These are phyloP conservation scores for Entoloma clypeatum DNA, from an alignment of 1,284 basidiomycete species.

Conservation along the genomic window DNA sequence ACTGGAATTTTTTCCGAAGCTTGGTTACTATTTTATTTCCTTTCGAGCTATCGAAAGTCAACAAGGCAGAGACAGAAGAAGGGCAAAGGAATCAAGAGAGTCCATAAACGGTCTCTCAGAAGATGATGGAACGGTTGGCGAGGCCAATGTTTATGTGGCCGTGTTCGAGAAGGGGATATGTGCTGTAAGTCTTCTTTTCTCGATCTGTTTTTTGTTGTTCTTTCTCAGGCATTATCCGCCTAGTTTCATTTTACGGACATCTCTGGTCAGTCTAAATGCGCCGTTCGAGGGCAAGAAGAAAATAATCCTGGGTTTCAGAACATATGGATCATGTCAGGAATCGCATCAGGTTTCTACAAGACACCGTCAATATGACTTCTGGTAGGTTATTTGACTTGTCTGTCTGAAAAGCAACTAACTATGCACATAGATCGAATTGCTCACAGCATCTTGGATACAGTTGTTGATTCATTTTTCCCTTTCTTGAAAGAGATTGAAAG, in stretches of 20 bases:
- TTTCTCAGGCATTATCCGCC: constrained; percentile 1
- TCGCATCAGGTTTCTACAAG: constrained; percentile 57
- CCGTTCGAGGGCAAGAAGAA: not conserved
- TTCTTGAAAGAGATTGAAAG: constrained; percentile 80
- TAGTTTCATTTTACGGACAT: constrained; percentile 96
- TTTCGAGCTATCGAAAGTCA: constrained; percentile 79
- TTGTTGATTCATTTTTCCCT: constrained; percentile 94
- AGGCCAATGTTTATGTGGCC: constrained; percentile 84
- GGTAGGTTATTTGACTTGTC: constrained; percentile 39
- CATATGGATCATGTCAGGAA: constrained; percentile 80
- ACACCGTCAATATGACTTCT: constrained; percentile 63
- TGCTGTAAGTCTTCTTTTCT: constrained; percentile 53
- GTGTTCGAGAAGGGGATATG: constrained; percentile 91
- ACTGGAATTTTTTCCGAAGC: constrained; percentile 81
- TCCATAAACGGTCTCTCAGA: constrained; percentile 20
- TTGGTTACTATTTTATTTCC: constrained; percentile 93
- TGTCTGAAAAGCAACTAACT: not conserved
- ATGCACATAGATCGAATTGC: constrained; percentile 93
- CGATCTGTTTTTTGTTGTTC: not conserved
- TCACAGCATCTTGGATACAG: constrained; percentile 89
- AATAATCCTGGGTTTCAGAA: constrained; percentile 39
- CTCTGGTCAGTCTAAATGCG: constrained; percentile 40
- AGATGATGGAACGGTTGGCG: constrained; percentile 58
- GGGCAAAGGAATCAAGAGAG: constrained; percentile 25
- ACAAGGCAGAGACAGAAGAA: constrained; percentile 39